Conservation (phyloP, 2,329 filamentous ascomycete species). For the Diaporthe helianthi region DNA sequence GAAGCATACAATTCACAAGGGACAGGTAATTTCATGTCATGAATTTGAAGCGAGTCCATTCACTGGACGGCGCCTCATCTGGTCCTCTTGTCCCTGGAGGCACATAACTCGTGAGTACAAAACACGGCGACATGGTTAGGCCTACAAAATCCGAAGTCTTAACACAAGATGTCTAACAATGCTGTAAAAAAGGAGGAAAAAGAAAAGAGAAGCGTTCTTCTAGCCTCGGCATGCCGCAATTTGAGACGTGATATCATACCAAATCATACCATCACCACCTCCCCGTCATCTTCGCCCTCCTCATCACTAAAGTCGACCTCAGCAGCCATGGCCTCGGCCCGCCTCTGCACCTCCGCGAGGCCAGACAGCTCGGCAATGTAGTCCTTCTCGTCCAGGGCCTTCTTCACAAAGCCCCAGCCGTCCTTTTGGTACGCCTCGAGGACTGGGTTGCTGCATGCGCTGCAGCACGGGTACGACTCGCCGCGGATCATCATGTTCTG, state of each 20-base stretch:
- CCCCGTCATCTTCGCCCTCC: conserved; percentile 56
- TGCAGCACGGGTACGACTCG: conserved; percentile 80
- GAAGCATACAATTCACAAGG: background rate
- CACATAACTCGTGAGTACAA: background rate
- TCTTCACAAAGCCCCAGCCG: conserved; percentile 80
- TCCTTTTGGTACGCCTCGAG: conserved; percentile 70
- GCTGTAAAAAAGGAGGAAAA: background rate
- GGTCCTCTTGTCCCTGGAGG: background rate
- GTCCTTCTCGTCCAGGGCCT: conserved; percentile 75
- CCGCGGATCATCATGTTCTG: conserved; percentile 77
- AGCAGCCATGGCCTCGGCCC: conserved; percentile 58
- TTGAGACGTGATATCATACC: conserved; percentile 39
- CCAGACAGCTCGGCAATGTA: conserved; percentile 81
- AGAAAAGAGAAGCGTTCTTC: background rate
- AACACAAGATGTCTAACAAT: background rate
- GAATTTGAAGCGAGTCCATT: background rate
- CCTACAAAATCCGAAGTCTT: background rate
- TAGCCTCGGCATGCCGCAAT: background rate
- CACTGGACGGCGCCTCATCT: background rate
- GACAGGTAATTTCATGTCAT: background rate
- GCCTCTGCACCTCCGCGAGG: conserved; percentile 72
- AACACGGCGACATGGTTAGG: background rate
- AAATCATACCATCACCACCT: conserved; percentile 58
- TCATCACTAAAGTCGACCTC: conserved; percentile 69
- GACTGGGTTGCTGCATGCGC: conserved; percentile 77